Percentiles rank a stretch among this genome's conserved stretches.
Evolutionary conservation across 139 green algal genomes (phyloP).

Genomic region (Chlamydomonas asymmetrica): DNA sequence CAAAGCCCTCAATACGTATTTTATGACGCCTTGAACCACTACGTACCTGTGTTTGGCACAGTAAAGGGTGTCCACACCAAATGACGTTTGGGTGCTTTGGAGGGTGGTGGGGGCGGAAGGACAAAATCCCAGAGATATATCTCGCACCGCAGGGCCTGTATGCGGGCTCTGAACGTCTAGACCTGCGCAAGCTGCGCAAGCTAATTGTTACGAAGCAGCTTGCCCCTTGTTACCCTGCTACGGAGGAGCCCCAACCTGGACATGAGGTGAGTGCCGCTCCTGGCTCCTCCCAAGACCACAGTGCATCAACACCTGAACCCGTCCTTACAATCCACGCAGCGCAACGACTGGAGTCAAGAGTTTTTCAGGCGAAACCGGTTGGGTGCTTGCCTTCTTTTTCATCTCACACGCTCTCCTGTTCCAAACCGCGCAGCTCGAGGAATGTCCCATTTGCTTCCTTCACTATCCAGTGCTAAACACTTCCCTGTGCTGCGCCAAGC

Average conservation of each 20-base stretch:
- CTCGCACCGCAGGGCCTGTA: slow-evolving; percentile 20
- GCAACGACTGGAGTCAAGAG: neutral
- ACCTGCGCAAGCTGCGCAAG: slow-evolving; percentile 40
- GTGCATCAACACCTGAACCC: too few relatives aligned
- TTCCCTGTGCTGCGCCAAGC: slow-evolving; percentile 54
- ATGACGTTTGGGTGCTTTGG: too few relatives aligned
- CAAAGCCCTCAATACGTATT: too few relatives aligned
- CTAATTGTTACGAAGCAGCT: slow-evolving; percentile 40
- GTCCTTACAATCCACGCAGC: neutral
- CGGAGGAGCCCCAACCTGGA: slow-evolving; percentile 16
- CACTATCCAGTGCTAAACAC: slow-evolving; percentile 64
- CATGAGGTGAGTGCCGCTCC: slow-evolving; percentile 18
- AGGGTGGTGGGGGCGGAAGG: too few relatives aligned
- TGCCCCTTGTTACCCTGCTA: slow-evolving; percentile 38
- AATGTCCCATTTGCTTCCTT: slow-evolving; percentile 72
- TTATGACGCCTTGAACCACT: too few relatives aligned
- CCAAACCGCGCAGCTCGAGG: slow-evolving; percentile 33
- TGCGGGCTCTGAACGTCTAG: slow-evolving; percentile 23
- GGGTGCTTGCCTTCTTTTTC: too few relatives aligned
- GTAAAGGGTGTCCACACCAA: too few relatives aligned
- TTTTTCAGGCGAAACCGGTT: too few relatives aligned
- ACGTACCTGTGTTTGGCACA: too few relatives aligned
- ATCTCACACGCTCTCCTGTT: too few relatives aligned
- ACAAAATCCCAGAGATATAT: slow-evolving; percentile 28
- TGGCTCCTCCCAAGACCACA: too few relatives aligned